These are phyloP conservation scores for Collybia nuda DNA, from an alignment of 768 basidiomycete species.

Conservation along the genomic window DNA sequence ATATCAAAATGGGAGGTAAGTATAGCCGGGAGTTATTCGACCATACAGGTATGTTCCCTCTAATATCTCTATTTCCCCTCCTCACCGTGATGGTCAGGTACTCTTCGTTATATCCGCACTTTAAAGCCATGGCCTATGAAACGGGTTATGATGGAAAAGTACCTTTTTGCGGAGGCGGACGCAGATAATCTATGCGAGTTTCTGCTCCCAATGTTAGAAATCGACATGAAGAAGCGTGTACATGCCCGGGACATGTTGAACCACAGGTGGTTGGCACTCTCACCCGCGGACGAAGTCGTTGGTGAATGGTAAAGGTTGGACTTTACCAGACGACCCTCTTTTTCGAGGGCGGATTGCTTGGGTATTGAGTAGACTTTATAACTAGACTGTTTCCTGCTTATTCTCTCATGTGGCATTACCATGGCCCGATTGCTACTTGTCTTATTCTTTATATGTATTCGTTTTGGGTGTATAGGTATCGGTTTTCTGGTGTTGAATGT, in stretches of 20 bases:
- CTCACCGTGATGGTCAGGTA: constrained; percentile 35
- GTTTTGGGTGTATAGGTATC: neutral
- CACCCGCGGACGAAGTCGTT: constrained; percentile 37
- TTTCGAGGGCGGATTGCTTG: neutral
- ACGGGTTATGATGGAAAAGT: constrained; percentile 89
- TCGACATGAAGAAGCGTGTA: constrained; percentile 68
- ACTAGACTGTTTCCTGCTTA: neutral
- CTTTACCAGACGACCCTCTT: constrained; percentile 14
- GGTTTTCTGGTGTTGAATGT: too few species aligned
- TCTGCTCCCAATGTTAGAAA: constrained; percentile 71
- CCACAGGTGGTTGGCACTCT: constrained; percentile 68
- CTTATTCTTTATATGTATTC: constrained; percentile 1
- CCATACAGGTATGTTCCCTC: constrained; percentile 47
- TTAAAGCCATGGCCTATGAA: constrained; percentile 81
- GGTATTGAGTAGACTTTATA: constrained; percentile 1
- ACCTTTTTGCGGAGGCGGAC: constrained; percentile 63
- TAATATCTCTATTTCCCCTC: neutral
- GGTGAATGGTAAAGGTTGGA: constrained; percentile 40
- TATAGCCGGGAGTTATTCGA: constrained; percentile 88
- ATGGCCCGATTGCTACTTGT: neutral
- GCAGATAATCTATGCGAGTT: constrained; percentile 62
- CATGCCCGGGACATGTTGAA: constrained; percentile 72
- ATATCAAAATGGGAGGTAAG: constrained; percentile 80
- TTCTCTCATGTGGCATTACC: neutral
- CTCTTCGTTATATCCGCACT: constrained; percentile 69